These are phyloP conservation scores for Setaria italica DNA, from an alignment of 202 grass and related monocot species.

Conservation along the genomic window DNA sequence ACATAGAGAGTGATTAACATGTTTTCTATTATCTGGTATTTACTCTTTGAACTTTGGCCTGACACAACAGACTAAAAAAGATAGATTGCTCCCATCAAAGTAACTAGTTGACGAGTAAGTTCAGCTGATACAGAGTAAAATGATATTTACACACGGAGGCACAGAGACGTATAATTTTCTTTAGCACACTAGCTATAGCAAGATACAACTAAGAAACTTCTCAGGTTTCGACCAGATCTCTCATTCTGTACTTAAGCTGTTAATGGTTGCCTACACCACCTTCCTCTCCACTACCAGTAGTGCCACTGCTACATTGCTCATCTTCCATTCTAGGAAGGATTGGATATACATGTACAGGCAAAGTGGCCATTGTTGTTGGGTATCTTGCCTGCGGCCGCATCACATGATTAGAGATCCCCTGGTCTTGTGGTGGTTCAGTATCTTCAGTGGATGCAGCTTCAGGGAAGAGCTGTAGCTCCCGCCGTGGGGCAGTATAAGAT, in stretches of 20 bases:
- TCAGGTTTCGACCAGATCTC: neutral
- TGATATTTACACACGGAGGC: conserved; percentile 28
- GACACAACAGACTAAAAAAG: neutral
- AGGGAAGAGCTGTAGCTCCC: conserved; percentile 84
- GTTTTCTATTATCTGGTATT: neutral
- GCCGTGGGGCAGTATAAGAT: conserved; percentile 43
- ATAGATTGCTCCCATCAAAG: conserved; percentile 1
- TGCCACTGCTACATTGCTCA: conserved; percentile 61
- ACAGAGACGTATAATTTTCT: conserved; percentile 29
- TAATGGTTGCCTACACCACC: neutral
- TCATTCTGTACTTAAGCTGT: conserved; percentile 18
- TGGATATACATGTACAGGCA: conserved; percentile 48
- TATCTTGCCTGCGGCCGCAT: conserved; percentile 56
- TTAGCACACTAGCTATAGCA: conserved; percentile 2
- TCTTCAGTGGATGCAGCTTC: conserved; percentile 49
- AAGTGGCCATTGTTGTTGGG: conserved; percentile 28
- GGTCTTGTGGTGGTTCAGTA: conserved; percentile 38
- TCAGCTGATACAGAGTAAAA: conserved; percentile 18
- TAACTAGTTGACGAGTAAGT: neutral
- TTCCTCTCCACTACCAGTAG: conserved; percentile 42
- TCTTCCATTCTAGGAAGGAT: conserved; percentile 49
- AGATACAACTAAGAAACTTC: neutral
- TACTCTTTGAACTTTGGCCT: neutral
- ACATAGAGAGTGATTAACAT: conserved; percentile 1
- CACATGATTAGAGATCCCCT: conserved; percentile 36